Conservation (phyloP, 2,329 filamentous ascomycete genomes). For the Colletotrichum sojae region DNA sequence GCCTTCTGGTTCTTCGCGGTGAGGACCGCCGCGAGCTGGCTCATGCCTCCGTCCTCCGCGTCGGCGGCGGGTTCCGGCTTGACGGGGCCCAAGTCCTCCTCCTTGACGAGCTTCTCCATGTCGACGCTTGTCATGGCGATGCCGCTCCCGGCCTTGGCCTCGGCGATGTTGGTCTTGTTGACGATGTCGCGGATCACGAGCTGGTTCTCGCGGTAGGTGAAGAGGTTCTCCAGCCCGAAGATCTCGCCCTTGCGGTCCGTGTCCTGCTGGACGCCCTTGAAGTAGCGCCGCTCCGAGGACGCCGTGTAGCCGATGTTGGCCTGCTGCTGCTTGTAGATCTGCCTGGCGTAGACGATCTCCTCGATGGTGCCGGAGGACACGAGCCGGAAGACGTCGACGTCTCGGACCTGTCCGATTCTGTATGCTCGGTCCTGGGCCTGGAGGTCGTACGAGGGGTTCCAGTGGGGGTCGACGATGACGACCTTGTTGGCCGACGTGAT, state of each 20-base stretch:
- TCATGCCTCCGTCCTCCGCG: constrained; percentile 75
- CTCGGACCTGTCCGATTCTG: constrained; percentile 90
- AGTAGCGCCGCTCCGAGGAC: constrained; percentile 92
- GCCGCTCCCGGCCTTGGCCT: constrained; percentile 88
- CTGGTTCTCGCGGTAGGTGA: constrained; percentile 84
- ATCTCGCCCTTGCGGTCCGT: constrained; percentile 90
- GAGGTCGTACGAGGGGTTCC: constrained; percentile 95
- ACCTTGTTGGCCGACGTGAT: constrained; percentile 99
- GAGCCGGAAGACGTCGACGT: constrained; percentile 95
- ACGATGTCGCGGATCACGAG: constrained; percentile 94
- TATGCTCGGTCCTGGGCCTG: constrained; percentile 98
- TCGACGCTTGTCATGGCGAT: constrained; percentile 85
- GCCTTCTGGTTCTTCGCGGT: constrained; percentile 50
- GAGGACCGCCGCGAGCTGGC: constrained; percentile 65
- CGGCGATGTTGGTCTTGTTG: constrained; percentile 97
- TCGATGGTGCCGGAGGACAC: constrained; percentile 94
- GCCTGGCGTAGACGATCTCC: constrained; percentile 95
- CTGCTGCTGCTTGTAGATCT: constrained; percentile 99
- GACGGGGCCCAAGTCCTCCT: constrained; percentile 56
- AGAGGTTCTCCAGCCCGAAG: constrained; percentile 90
- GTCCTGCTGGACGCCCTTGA: constrained; percentile 92
- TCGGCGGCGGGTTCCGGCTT: constrained; percentile 58
- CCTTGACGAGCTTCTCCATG: constrained; percentile 71
- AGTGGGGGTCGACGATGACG: constrained; percentile 96
- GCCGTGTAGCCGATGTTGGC: constrained; percentile 98